Evolutionary conservation across 345 rosid genomes (phyloP).

Genomic region (Litchi chinensis): DNA sequence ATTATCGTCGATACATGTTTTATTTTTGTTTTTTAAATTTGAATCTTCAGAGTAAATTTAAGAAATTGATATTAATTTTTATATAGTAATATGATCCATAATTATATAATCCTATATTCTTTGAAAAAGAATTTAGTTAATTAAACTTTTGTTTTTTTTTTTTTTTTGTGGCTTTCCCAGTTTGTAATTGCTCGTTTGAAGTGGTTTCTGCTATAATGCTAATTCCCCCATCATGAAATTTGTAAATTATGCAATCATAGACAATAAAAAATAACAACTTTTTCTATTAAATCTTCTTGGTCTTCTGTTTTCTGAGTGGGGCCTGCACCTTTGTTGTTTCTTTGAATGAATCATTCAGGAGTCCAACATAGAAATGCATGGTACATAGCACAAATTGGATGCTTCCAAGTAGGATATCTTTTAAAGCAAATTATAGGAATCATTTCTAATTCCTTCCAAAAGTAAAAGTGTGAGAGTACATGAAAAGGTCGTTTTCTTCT

Average conservation of each 20-base stretch:
- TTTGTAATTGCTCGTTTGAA: not conserved
- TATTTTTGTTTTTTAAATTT: no score
- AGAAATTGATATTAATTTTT: not conserved
- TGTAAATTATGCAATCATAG: conserved; percentile 23
- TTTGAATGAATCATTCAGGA: conserved; percentile 16
- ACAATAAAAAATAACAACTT: conserved; percentile 26
- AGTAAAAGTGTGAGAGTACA: conserved; percentile 3
- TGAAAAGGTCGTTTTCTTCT: conserved; percentile 14
- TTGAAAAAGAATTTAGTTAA: not conserved
- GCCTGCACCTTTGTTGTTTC: conserved; percentile 2
- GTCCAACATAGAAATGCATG: not conserved
- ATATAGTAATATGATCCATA: no score
- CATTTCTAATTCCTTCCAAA: conserved; percentile 24
- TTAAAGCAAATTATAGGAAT: conserved; percentile 9
- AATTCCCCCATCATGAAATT: conserved; percentile 10
- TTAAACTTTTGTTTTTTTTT: no score
- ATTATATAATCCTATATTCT: no score
- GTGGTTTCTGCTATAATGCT: conserved; percentile 11
- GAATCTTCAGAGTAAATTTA: no score
- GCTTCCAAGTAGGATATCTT: conserved; percentile 17
- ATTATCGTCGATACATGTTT: not conserved
- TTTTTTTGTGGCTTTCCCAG: not conserved
- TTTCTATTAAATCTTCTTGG: conserved; percentile 23
- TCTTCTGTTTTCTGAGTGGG: conserved; percentile 27
- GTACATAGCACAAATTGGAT: conserved; percentile 16